These are phyloP conservation scores for Suhomyces pyralidae DNA, from an alignment of 805 yeast species.

Conservation along the genomic window DNA sequence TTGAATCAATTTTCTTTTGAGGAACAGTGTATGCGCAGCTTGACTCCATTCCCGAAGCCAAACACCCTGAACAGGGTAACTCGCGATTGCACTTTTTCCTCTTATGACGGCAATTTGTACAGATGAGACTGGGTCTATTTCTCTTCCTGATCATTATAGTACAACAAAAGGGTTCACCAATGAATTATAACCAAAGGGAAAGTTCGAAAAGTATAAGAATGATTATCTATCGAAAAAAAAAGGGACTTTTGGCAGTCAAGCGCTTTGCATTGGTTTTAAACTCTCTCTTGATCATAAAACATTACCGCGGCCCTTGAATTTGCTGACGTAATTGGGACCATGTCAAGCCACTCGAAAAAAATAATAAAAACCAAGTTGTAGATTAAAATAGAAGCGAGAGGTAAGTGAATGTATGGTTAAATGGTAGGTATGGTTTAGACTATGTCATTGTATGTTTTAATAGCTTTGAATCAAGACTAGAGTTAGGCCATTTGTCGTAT, in stretches of 20 bases:
- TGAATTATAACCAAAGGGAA: not conserved
- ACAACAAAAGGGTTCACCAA: not conserved
- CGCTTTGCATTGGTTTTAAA: not conserved
- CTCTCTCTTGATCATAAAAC: not conserved
- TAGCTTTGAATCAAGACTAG: not conserved
- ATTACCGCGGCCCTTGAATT: not conserved
- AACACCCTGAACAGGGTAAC: slow-evolving; percentile 22
- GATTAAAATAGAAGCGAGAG: too few species aligned
- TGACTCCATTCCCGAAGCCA: slow-evolving; percentile 8
- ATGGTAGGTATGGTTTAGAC: not conserved
- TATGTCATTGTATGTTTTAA: too few species aligned
- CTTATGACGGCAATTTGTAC: slow-evolving; percentile 45
- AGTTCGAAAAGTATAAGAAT: not conserved
- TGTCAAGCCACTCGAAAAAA: too few species aligned
- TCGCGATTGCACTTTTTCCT: slow-evolving; percentile 43
- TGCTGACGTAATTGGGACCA: not conserved
- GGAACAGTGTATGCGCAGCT: slow-evolving; percentile 7
- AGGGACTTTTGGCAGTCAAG: not conserved
- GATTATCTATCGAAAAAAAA: not conserved
- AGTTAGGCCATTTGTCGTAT: not conserved
- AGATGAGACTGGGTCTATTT: slow-evolving; percentile 43
- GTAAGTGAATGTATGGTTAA: too few species aligned
- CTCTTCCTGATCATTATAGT: slow-evolving; percentile 19
- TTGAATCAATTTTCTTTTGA: slow-evolving; percentile 3
- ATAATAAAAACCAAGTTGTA: too few species aligned